Evolutionary conservation across 2,329 filamentous ascomycete species (phyloP).

Genomic region (Paracoccidioides brasiliensis): DNA sequence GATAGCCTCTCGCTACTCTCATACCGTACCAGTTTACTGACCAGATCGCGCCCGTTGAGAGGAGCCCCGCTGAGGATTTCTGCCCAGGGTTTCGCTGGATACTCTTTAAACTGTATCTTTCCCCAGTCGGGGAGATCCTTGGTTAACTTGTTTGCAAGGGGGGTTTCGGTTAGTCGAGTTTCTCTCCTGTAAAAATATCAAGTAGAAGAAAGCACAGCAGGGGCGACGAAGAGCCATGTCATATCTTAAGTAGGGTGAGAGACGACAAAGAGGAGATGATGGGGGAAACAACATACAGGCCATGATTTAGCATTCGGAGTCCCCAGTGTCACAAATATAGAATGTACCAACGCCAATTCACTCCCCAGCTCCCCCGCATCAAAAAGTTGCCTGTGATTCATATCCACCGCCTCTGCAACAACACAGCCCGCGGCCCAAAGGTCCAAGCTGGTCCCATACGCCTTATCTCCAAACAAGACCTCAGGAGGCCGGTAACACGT

Average conservation of each 20-base stretch:
- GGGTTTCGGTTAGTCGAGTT: neutral
- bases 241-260: neutral
- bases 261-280: neutral
- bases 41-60: slow-evolving; percentile 48
- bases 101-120: slow-evolving; percentile 66
- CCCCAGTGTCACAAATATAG: slow-evolving; percentile 82
- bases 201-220: neutral
- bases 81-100: slow-evolving; percentile 55
- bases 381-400: slow-evolving; percentile 53
- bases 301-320: slow-evolving; percentile 69
- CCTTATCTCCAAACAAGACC: slow-evolving; percentile 67
- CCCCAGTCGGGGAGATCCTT: slow-evolving; percentile 68
- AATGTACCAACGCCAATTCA: slow-evolving; percentile 78
- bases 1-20: slow-evolving; percentile 54
- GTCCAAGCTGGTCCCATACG: slow-evolving; percentile 62
- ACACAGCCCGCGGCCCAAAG: slow-evolving; percentile 83
- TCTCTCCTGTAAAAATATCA: neutral
- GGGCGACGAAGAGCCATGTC: neutral
- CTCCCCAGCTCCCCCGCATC: slow-evolving; percentile 82
- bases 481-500: slow-evolving; percentile 86
- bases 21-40: slow-evolving; percentile 57
- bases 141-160: slow-evolving; percentile 19
- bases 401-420: slow-evolving; percentile 58
- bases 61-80: slow-evolving; percentile 51
- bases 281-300: slow-evolving; percentile 46